Percentiles rank a stretch among this genome's conserved stretches.
Conservation (phyloP, 2,329 filamentous ascomycete species). For the Aspergillus viridinutans region DNA sequence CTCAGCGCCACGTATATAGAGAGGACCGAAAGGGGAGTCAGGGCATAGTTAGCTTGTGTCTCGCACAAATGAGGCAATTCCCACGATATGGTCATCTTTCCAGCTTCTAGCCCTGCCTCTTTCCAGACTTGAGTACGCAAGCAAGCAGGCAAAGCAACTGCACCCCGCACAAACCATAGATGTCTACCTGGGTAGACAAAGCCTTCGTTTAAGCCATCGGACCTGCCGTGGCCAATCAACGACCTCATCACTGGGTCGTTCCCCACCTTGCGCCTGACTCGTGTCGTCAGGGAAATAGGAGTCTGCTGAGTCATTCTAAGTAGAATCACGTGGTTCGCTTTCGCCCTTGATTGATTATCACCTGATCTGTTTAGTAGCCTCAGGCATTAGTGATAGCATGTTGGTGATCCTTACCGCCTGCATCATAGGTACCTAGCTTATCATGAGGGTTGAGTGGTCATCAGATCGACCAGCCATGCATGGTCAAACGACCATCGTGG, state of each 20-base stretch:
- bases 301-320: not conserved
- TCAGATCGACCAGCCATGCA: constrained; percentile 1
- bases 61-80: not conserved
- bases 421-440: constrained; percentile 7
- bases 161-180: constrained; percentile 14
- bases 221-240: constrained; percentile 9
- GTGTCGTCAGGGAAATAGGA: constrained; percentile 16
- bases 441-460: constrained; percentile 10
- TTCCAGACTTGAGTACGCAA: constrained; percentile 2
- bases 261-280: constrained; percentile 14
- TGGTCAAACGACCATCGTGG: constrained; percentile 1
- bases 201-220: not conserved
- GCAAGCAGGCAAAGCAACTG: not conserved
- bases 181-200: not conserved
- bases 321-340: not conserved
- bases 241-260: not conserved
- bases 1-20: too few species aligned
- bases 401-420: constrained; percentile 4
- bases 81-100: not conserved
- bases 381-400: constrained; percentile 7
- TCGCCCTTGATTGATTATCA: too few species aligned
- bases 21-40: too few species aligned
- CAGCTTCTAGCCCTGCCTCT: not conserved
- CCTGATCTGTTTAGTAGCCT: constrained; percentile 4
- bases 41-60: not conserved